A percentile compares a stretch with the other conserved stretches of the same genome.
phyloP scores from a whole-genome alignment of 306 rosid genomes.

The Quercus robur region DNA sequence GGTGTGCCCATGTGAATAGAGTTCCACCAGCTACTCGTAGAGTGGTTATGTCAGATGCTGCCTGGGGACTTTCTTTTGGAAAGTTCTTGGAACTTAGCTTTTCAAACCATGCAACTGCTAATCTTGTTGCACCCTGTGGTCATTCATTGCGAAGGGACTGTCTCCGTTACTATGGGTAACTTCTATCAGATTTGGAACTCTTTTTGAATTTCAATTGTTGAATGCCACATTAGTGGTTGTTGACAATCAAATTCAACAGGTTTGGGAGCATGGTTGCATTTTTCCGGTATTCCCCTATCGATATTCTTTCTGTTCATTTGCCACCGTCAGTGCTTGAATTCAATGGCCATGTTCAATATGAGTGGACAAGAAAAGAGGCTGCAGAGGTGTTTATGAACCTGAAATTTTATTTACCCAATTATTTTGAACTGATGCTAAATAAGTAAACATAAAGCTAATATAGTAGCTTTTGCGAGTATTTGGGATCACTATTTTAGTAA shows the following conservation, averaged over 20 bases:
- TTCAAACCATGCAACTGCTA: slow-evolving; percentile 96
- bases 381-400: slow-evolving; percentile 56
- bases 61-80: slow-evolving; percentile 99
- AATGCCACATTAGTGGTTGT: slow-evolving; percentile 12
- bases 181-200: slow-evolving; percentile 8
- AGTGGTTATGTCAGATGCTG: slow-evolving; percentile 97
- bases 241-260: slow-evolving; percentile 49
- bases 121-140: slow-evolving; percentile 92
- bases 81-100: slow-evolving; percentile 98
- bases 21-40: slow-evolving; percentile 96
- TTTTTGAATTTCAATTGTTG: background rate
- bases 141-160: slow-evolving; percentile 98
- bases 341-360: slow-evolving; percentile 57
- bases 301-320: slow-evolving; percentile 76
- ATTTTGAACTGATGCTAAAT: slow-evolving; percentile 15
- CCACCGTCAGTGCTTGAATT: slow-evolving; percentile 86
- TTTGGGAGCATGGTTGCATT: slow-evolving; percentile 91
- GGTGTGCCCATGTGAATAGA: slow-evolving; percentile 74
- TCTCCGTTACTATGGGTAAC: slow-evolving; percentile 94
- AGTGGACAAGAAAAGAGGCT: slow-evolving; percentile 76
- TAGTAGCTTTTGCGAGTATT: background rate
- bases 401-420: slow-evolving; percentile 13
- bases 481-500: slow-evolving; percentile 13
- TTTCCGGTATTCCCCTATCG: slow-evolving; percentile 89
- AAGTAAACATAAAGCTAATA: background rate